phyloP scores from a whole-genome alignment of 768 basidiomycete genomes.

The Russula olivacea region DNA sequence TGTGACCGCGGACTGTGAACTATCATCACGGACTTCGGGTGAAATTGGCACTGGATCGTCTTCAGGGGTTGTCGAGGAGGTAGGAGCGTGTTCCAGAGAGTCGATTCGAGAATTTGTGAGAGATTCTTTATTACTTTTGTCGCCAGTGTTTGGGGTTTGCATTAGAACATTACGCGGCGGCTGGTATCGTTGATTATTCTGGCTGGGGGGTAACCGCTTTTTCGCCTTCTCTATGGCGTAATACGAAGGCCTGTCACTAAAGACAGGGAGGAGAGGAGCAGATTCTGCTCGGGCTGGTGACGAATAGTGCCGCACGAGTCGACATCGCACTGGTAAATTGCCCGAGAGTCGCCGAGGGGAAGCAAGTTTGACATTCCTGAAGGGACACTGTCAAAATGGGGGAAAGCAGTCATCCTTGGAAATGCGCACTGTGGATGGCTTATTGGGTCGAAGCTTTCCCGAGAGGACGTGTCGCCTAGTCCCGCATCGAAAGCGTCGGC shows the following conservation, averaged over 20 bases:
- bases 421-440: slow-evolving; percentile 3
- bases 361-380: not conserved
- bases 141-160: not conserved
- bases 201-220: not conserved
- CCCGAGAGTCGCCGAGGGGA: not conserved
- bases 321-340: not conserved
- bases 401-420: not conserved
- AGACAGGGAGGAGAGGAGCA: slow-evolving; percentile 10
- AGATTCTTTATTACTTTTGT: not conserved
- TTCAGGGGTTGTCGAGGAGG: not conserved
- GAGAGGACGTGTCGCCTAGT: not conserved
- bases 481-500: too few species aligned
- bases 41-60: not conserved
- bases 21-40: not conserved
- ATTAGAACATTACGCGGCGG: not conserved
- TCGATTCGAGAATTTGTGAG: not conserved
- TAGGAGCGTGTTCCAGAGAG: not conserved
- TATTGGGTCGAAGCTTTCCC: not conserved
- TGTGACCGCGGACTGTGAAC: not conserved
- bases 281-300: slow-evolving; percentile 4
- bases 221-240: not conserved
- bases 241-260: not conserved
- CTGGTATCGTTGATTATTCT: not conserved
- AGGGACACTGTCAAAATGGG: not conserved
- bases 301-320: slow-evolving; percentile 8